phyloP scores from a whole-genome alignment of 345 rosid genomes.

The Lumnitzera racemosa region DNA sequence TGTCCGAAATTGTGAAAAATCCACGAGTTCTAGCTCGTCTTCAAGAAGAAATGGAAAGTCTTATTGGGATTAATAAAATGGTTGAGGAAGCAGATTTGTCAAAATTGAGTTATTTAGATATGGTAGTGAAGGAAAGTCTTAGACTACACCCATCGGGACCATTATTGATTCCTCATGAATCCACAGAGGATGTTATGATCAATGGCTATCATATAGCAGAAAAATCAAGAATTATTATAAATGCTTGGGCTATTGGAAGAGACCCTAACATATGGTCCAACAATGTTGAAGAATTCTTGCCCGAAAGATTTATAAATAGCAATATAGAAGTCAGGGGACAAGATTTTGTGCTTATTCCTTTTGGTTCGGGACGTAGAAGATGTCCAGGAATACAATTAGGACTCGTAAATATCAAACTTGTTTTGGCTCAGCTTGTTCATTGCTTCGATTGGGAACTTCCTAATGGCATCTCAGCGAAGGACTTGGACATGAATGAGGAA shows the following conservation, averaged over 20 bases:
- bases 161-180: slow-evolving; percentile 3
- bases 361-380: slow-evolving; percentile 1
- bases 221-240: neutral
- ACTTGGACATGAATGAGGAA: slow-evolving; percentile 5
- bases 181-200: slow-evolving; percentile 2
- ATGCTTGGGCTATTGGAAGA: slow-evolving; percentile 6
- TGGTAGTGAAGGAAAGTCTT: slow-evolving; percentile 12
- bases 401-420: neutral
- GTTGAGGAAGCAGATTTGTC: slow-evolving; percentile 10
- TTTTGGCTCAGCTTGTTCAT: slow-evolving; percentile 5
- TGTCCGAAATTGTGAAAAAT: slow-evolving; percentile 20
- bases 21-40: slow-evolving; percentile 14
- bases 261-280: neutral
- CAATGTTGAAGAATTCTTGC: slow-evolving; percentile 7
- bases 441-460: slow-evolving; percentile 8
- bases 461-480: neutral
- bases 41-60: slow-evolving; percentile 15
- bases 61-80: slow-evolving; percentile 15
- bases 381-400: slow-evolving; percentile 1
- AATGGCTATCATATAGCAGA: slow-evolving; percentile 4
- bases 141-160: slow-evolving; percentile 6
- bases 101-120: slow-evolving; percentile 14
- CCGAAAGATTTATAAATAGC: neutral
- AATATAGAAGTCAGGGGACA: slow-evolving; percentile 1
- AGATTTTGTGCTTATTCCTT: slow-evolving; percentile 1